Base-by-base conservation (phyloP, 805 yeast genomes). In the Lipomyces anomalus region DNA sequence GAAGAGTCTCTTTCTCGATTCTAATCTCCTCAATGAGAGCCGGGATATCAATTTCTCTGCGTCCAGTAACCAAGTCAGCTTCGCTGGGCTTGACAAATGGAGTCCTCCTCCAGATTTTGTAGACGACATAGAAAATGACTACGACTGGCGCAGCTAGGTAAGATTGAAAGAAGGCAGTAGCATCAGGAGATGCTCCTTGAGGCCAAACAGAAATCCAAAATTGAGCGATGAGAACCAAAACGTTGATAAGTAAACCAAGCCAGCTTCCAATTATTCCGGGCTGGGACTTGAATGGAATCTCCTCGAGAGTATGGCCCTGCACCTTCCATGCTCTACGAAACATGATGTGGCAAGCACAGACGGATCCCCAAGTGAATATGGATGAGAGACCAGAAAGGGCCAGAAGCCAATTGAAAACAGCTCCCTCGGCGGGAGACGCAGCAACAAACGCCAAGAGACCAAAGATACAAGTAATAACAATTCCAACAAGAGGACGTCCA, bases 151-250 rank as follows among this genome's bases (percentile, higher is more conserved):
- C 65, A 3, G 82, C 80, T 40, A 80, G 62, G 60, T 78, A 79
- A 42, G 68, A 65, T 63, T 70, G 66, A 70, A 79, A 79, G 64
- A 80, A 80, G 46, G 38, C 53, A 18, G 47, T 30, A 22, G 72
- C 72, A 42, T 58, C 50, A 17, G 72, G 67, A 1, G 43, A 24
- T 11, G 40, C 63, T 11, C 72, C 79, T 66, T 78, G 60, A 44
- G 95, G 95, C 72, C 72, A 84, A 35, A 83, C 67, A 4, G 92
- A 89, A 47, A 81, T 72, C 86, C 90, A 86, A 71, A 86, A 84
- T 67, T 84, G 89, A 24, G 88, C 85, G 46, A 76, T 67, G 48
- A 87, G 69, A 51, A 85, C 79, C 45, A 82, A 62, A 26, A 73
- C 32, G 61, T 79, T 79, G 59, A 87, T 65, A 22, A 65, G 47